Percentiles rank a stretch among this genome's conserved stretches.
These are phyloP conservation scores for Acaromyces ingoldii DNA, from an alignment of 1,284 basidiomycete genomes.

Conservation along the genomic window DNA sequence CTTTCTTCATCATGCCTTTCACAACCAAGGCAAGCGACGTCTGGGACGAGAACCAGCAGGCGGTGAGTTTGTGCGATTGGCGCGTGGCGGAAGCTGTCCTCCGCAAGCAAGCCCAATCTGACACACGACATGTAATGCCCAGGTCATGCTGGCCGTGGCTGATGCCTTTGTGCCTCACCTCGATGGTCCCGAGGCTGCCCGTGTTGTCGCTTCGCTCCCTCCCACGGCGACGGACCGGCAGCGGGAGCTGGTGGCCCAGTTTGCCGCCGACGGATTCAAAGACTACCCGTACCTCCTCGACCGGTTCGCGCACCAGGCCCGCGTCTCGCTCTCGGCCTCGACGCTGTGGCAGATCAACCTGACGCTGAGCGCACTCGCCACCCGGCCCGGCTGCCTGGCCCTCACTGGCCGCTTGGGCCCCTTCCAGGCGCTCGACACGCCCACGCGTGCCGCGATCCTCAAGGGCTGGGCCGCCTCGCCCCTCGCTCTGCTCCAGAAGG, in stretches of 20 bases:
- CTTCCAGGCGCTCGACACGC: slow-evolving; percentile 29
- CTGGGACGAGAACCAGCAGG: slow-evolving; percentile 2
- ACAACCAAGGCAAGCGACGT: slow-evolving; percentile 1
- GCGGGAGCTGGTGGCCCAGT: slow-evolving; percentile 28
- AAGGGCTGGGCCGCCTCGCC: slow-evolving; percentile 33
- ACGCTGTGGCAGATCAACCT: slow-evolving; percentile 30
- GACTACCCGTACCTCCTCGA: slow-evolving; percentile 35
- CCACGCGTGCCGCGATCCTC: slow-evolving; percentile 23
- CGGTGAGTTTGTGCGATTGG: background rate
- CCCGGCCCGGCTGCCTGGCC: slow-evolving; percentile 38
- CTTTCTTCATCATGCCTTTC: no score
- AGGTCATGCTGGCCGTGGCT: slow-evolving; percentile 41
- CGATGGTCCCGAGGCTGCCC: slow-evolving; percentile 29
- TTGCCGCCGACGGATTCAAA: slow-evolving; percentile 34
- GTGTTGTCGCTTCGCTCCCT: slow-evolving; percentile 36
- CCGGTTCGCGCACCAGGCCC: slow-evolving; percentile 33
- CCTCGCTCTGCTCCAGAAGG: slow-evolving; percentile 40
- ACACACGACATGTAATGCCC: background rate
- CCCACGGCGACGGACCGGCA: slow-evolving; percentile 29
- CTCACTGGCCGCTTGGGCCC: slow-evolving; percentile 42
- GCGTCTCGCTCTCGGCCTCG: slow-evolving; percentile 26
- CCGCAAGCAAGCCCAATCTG: background rate
- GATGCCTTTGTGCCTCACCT: slow-evolving; percentile 41
- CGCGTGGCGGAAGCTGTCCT: background rate
- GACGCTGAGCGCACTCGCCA: slow-evolving; percentile 36